These are phyloP conservation scores for Parafenestella ontariensis DNA, from an alignment of 2,329 filamentous ascomycete species.

Conservation along the genomic window DNA sequence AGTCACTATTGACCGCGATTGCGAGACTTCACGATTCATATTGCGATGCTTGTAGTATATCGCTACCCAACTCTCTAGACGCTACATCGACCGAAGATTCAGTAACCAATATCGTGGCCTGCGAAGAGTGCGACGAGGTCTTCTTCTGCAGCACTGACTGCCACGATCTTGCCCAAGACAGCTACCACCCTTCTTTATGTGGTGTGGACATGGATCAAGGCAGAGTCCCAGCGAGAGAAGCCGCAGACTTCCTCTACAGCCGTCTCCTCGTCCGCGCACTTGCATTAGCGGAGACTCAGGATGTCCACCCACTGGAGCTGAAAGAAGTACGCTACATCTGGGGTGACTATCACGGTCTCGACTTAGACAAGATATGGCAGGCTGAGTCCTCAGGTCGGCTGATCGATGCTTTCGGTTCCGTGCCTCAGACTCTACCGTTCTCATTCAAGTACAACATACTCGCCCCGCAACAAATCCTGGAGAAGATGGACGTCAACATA, in stretches of 20 bases:
- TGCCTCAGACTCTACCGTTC: constrained; percentile 72
- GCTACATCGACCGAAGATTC: constrained; percentile 8
- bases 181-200: constrained; percentile 67
- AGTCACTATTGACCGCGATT: constrained; percentile 85
- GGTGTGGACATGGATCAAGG: constrained; percentile 61
- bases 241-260: constrained; percentile 67
- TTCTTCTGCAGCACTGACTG: constrained; percentile 68
- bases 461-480: constrained; percentile 76
- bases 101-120: constrained; percentile 44
- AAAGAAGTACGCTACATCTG: constrained; percentile 69
- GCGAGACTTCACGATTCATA: constrained; percentile 85
- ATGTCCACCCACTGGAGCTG: constrained; percentile 65
- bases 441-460: constrained; percentile 79
- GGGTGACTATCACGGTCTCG: constrained; percentile 63
- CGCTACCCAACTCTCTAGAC: constrained; percentile 60
- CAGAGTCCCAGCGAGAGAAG: constrained; percentile 63
- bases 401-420: constrained; percentile 27
- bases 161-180: constrained; percentile 60
- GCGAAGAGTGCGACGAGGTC: constrained; percentile 63
- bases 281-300: constrained; percentile 67
- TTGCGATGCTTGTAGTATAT: constrained; percentile 86
- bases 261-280: constrained; percentile 65
- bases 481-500: constrained; percentile 85
- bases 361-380: constrained; percentile 32
- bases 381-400: constrained; percentile 16